Conservation (phyloP, 306 rosid genomes). For the Lablab purpureus region DNA sequence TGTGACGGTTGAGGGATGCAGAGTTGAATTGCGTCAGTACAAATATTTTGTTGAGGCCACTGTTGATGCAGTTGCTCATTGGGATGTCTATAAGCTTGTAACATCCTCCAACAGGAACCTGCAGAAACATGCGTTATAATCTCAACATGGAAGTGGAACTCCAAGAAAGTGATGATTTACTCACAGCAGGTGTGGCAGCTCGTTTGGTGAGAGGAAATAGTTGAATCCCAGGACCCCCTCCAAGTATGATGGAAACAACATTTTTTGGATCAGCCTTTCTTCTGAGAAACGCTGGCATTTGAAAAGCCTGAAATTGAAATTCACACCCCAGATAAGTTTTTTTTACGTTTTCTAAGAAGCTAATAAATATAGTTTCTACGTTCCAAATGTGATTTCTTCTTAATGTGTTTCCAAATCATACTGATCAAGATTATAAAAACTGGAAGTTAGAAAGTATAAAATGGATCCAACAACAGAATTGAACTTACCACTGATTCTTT, state of each 20-base stretch:
- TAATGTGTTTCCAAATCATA: too few species aligned
- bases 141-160: conserved; percentile 29
- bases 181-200: conserved; percentile 79
- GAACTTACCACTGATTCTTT: conserved; percentile 66
- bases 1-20: conserved; percentile 91
- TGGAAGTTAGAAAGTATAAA: background rate
- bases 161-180: conserved; percentile 35
- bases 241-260: conserved; percentile 86
- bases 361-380: too few species aligned
- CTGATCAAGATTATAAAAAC: conserved; percentile 14
- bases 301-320: conserved; percentile 64
- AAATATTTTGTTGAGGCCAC: conserved; percentile 87
- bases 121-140: conserved; percentile 44
- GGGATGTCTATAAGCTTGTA: conserved; percentile 94
- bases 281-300: conserved; percentile 62
- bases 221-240: conserved; percentile 85
- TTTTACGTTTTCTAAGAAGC: too few species aligned
- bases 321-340: background rate
- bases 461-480: conserved; percentile 24
- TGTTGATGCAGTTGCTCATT: conserved; percentile 96
- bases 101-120: conserved; percentile 98
- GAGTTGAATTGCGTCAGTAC: conserved; percentile 89
- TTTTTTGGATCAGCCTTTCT: conserved; percentile 72
- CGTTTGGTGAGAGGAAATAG: conserved; percentile 86
- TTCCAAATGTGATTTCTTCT: too few species aligned